phyloP scores from a whole-genome alignment of 352 stramenopile species.

The Pythium dissimile region DNA sequence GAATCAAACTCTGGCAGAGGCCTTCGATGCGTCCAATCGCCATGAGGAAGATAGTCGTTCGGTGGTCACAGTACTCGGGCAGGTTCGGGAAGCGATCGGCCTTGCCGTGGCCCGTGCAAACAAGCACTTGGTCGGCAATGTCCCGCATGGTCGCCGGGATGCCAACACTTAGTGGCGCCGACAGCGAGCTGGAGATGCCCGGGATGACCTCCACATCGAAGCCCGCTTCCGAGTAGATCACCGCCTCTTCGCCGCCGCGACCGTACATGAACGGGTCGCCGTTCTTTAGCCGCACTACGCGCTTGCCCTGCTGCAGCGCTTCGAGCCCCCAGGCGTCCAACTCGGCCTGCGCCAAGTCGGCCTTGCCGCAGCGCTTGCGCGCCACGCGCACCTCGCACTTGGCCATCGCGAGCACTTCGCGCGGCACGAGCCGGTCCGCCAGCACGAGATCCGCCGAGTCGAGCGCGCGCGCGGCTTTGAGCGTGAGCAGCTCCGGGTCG shows the following conservation, averaged over 20 bases:
- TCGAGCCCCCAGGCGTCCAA: conserved; percentile 93
- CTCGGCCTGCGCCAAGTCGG: conserved; percentile 90
- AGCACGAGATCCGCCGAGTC: conserved; percentile 91
- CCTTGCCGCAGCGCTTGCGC: conserved; percentile 93
- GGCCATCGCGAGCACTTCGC: conserved; percentile 89
- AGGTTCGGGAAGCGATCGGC: conserved; percentile 91
- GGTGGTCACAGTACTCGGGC: conserved; percentile 93
- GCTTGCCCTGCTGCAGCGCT: conserved; percentile 79
- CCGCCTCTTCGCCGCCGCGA: conserved; percentile 92
- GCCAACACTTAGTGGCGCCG: conserved; percentile 89
- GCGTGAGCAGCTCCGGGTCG: conserved; percentile 93
- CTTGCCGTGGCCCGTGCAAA: conserved; percentile 94
- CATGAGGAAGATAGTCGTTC: conserved; percentile 98
- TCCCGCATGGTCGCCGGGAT: conserved; percentile 96
- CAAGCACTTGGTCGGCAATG: conserved; percentile 90
- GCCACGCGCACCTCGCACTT: conserved; percentile 89
- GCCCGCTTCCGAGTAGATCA: conserved; percentile 68
- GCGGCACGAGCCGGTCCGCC: conserved; percentile 90
- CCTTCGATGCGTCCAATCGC: conserved; percentile 91
- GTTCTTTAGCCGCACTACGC: conserved; percentile 96
- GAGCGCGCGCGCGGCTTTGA: conserved; percentile 88
- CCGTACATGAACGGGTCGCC: conserved; percentile 98
- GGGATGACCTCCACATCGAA: conserved; percentile 87
- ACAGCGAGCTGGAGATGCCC: conserved; percentile 94
- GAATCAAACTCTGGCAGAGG: conserved; percentile 79